Evolutionary conservation across 163 green algal genomes (phyloP).

Genomic region (Picocystis sp.): DNA sequence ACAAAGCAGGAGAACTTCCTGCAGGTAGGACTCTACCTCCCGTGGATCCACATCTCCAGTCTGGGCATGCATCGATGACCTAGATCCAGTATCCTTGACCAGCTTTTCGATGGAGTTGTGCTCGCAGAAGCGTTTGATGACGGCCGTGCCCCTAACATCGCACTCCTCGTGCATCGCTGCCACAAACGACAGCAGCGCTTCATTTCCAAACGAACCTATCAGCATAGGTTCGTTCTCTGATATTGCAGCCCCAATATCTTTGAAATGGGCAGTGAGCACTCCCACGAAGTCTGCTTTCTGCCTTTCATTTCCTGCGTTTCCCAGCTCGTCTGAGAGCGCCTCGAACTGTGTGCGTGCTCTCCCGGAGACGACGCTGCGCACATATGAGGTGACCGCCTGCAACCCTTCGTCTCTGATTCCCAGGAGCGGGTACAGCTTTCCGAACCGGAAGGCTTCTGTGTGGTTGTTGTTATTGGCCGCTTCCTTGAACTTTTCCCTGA

Average conservation of each 20-base stretch:
- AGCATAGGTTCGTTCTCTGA: conserved; percentile 43
- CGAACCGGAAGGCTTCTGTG: conserved; percentile 50
- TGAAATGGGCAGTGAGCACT: conserved; percentile 60
- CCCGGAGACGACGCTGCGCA: conserved; percentile 27
- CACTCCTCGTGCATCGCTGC: conserved; percentile 32
- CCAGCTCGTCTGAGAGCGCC: conserved; percentile 21
- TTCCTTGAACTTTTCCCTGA: conserved; percentile 38
- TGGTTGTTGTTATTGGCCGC: conserved; percentile 46
- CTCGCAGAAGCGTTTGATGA: conserved; percentile 42
- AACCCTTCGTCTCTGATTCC: conserved; percentile 53
- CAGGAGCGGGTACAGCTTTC: conserved; percentile 57
- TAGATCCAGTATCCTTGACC: conserved; percentile 16
- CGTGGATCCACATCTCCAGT: conserved; percentile 24
- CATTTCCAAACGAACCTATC: conserved; percentile 30
- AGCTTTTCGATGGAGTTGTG: conserved; percentile 26
- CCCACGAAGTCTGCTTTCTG: conserved; percentile 46
- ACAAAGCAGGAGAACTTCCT: conserved; percentile 52
- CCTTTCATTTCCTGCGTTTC: background rate
- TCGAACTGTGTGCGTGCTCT: conserved; percentile 25
- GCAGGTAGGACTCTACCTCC: conserved; percentile 41
- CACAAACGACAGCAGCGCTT: conserved; percentile 29
- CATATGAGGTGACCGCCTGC: conserved; percentile 46
- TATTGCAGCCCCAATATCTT: conserved; percentile 35
- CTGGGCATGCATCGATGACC: conserved; percentile 6
- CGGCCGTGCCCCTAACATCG: conserved; percentile 28